Percentiles rank a stretch among this genome's conserved stretches.
Evolutionary conservation across 257 asterid species (phyloP).

Genomic region (Oldenlandia corymbosa): DNA sequence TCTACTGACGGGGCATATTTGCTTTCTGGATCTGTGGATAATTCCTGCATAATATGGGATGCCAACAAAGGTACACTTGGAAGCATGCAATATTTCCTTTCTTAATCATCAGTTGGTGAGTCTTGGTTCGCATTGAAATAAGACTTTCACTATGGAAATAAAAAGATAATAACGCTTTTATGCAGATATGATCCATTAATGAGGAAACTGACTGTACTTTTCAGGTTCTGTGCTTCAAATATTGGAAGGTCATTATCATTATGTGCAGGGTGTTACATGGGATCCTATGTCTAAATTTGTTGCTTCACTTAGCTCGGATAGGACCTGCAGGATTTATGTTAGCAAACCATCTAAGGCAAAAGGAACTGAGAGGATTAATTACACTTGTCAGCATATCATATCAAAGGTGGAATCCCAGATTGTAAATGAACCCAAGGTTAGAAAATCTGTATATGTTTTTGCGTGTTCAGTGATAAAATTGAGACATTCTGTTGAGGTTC

Average conservation of each 20-base stretch:
- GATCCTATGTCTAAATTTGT: conserved; percentile 82
- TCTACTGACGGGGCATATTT: conserved; percentile 76
- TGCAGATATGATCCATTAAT: background rate
- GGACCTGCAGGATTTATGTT: conserved; percentile 78
- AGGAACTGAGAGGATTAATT: conserved; percentile 72
- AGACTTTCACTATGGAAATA: background rate
- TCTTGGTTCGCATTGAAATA: no score
- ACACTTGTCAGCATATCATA: conserved; percentile 77
- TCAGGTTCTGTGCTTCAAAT: conserved; percentile 85
- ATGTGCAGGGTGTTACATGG: conserved; percentile 98
- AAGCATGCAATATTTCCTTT: background rate
- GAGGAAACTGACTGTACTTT: conserved; percentile 6
- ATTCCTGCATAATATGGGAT: conserved; percentile 96
- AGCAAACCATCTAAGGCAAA: conserved; percentile 72
- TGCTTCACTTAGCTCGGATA: conserved; percentile 92
- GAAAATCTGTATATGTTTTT: conserved; percentile 2
- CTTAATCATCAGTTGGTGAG: background rate
- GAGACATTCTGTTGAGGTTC: conserved; percentile 4
- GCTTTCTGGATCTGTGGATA: conserved; percentile 96
- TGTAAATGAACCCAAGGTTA: conserved; percentile 82
- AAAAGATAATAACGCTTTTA: background rate
- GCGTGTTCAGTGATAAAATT: background rate
- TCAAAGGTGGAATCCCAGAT: conserved; percentile 57
- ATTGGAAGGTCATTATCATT: conserved; percentile 86
- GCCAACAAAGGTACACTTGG: conserved; percentile 54